phyloP scores from a whole-genome alignment of 257 asterid genomes.

The Rauvolfia tetraphylla region DNA sequence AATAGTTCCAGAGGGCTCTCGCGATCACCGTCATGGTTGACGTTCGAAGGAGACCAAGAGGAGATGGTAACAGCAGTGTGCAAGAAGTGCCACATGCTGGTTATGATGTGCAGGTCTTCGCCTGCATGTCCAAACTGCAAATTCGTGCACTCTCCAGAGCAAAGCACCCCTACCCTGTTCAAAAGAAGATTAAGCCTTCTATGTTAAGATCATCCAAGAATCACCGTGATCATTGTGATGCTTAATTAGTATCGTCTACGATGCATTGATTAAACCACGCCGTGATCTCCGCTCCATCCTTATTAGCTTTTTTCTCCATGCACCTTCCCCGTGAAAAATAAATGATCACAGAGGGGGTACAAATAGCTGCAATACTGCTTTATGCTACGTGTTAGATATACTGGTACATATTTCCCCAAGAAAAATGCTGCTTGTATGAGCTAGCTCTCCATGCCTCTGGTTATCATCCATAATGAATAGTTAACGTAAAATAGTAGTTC shows the following conservation, averaged over 20 bases:
- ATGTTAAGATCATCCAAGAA: slow-evolving; percentile 12
- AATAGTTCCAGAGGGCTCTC: slow-evolving; percentile 16
- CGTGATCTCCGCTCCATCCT: background rate
- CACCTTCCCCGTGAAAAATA: background rate
- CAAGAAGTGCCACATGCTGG: slow-evolving; percentile 71
- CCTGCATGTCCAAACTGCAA: slow-evolving; percentile 82
- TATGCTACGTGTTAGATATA: slow-evolving; percentile 2
- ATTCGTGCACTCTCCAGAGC: slow-evolving; percentile 48
- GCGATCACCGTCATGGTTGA: slow-evolving; percentile 57
- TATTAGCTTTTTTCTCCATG: background rate
- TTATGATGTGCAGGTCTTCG: slow-evolving; percentile 63
- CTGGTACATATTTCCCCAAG: background rate
- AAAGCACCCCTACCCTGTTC: slow-evolving; percentile 23
- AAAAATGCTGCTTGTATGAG: background rate
- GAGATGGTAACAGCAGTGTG: slow-evolving; percentile 78
- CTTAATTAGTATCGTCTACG: background rate
- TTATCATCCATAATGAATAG: background rate
- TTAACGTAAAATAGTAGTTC: too few species aligned
- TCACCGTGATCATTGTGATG: background rate
- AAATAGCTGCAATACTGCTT: background rate
- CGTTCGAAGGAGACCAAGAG: slow-evolving; percentile 53
- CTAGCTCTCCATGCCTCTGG: background rate
- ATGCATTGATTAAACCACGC: background rate
- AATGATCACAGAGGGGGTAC: background rate
- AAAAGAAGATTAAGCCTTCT: slow-evolving; percentile 36